phyloP scores from a whole-genome alignment of 441 rosid species.

The Erysimum cheiri region DNA sequence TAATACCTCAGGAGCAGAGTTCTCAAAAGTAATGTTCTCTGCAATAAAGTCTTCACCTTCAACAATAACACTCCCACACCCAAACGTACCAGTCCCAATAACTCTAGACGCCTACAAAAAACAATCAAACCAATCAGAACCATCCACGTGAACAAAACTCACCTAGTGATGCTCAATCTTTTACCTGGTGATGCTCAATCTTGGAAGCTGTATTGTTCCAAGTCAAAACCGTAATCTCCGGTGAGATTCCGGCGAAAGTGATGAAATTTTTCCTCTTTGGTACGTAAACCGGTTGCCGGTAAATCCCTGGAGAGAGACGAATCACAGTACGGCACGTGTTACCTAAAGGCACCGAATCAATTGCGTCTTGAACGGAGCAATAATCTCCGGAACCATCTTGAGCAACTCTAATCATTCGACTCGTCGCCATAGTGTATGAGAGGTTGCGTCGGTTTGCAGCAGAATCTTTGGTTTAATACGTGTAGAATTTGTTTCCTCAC shows the following conservation, averaged over 20 bases:
- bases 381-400: slow-evolving; percentile 75
- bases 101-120: slow-evolving; percentile 61
- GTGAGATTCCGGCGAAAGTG: slow-evolving; percentile 77
- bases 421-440: slow-evolving; percentile 46
- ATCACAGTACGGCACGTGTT: slow-evolving; percentile 75
- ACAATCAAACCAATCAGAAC: slow-evolving; percentile 28
- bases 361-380: slow-evolving; percentile 83
- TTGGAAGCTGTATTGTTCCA: slow-evolving; percentile 87
- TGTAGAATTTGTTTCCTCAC: neutral
- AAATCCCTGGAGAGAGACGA: slow-evolving; percentile 82
- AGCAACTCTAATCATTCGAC: slow-evolving; percentile 63
- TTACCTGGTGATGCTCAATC: slow-evolving; percentile 90
- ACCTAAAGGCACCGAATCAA: slow-evolving; percentile 76
- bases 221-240: slow-evolving; percentile 73
- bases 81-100: slow-evolving; percentile 95
- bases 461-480: slow-evolving; percentile 11
- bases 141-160: neutral
- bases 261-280: slow-evolving; percentile 93
- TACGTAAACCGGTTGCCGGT: slow-evolving; percentile 80
- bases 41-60: slow-evolving; percentile 98
- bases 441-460: slow-evolving; percentile 22
- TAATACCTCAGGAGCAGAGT: slow-evolving; percentile 83
- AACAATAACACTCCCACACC: slow-evolving; percentile 88
- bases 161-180: no score
- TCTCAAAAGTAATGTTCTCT: slow-evolving; percentile 95